A percentile compares a stretch with the other conserved stretches of the same genome.
These are phyloP conservation scores for Zygnema cylindricum DNA, from an alignment of 139 green algal species.

Conservation along the genomic window DNA sequence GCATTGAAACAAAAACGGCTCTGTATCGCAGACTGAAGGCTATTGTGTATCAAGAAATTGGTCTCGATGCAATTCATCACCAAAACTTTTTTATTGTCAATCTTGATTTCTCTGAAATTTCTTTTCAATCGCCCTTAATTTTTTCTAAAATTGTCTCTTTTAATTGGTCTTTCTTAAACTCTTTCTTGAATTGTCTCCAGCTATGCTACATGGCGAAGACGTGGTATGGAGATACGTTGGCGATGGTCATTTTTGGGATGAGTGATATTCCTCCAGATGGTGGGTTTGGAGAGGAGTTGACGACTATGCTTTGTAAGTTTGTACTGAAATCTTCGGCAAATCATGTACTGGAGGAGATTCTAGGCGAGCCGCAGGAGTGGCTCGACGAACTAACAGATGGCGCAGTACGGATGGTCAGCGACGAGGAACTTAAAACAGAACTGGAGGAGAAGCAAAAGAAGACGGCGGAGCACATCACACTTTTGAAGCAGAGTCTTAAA, in stretches of 20 bases:
- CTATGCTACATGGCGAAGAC: constrained; percentile 54
- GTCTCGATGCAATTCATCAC: background rate
- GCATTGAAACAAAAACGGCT: too few relatives aligned
- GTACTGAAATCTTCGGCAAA: constrained; percentile 33
- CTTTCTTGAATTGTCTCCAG: constrained; percentile 19
- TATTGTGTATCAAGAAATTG: too few relatives aligned
- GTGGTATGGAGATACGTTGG: constrained; percentile 48
- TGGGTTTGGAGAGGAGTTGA: constrained; percentile 47
- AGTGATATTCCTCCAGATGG: constrained; percentile 33
- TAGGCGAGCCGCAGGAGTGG: constrained; percentile 46
- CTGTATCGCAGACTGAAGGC: too few relatives aligned
- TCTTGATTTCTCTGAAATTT: background rate
- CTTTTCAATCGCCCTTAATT: background rate
- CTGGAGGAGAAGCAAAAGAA: constrained; percentile 25
- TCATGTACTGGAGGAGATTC: constrained; percentile 39
- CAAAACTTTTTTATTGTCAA: background rate
- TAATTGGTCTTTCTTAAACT: too few relatives aligned
- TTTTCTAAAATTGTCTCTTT: background rate
- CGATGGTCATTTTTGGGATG: constrained; percentile 56
- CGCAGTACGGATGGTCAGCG: constrained; percentile 23
- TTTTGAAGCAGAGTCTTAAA: constrained; percentile 37
- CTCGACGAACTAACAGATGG: constrained; percentile 54
- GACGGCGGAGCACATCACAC: constrained; percentile 9
- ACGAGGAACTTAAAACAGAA: constrained; percentile 47
- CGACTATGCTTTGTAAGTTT: constrained; percentile 47